Base-by-base conservation (phyloP, 768 basidiomycete species). In the Leccinum aurantiacum region DNA sequence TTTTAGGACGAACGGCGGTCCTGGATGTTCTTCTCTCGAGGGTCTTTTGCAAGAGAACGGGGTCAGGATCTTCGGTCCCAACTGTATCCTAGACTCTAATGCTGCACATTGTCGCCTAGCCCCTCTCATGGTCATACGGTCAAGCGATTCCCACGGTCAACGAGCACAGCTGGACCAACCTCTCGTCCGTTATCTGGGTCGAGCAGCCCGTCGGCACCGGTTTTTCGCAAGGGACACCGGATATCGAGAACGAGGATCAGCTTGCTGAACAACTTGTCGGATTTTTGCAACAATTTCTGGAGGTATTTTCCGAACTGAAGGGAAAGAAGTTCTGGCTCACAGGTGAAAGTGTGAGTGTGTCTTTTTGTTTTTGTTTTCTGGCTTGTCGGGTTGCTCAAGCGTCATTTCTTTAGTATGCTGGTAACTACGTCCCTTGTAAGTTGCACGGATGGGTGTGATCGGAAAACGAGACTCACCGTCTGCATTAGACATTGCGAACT, bases 191-290 rank as follows among this genome's bases (percentile, higher is more conserved):
- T 7, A 74, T 91, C n/a, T 91, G 82, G 78, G 82, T 91, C 13
- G 90, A 92, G 63, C 90, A 91, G 63, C 90, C 90, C 4, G 85
- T 92, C 33, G 90, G 90, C 8, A 91, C 90, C 6, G 90, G 90
- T 0, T 91, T 86, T 70, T 87, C 87, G 3, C 87, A 87, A 60
- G 90, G 90, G 17, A 76, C 61, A 9, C 88, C 90, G 0, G 83
- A 86, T 58, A 84, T 86, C 35, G 72, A 78, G 70, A 81, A 82
- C n/a, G 82, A 90, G 62, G 62, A 82, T 53, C 79, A 87, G 50
- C 75, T 90, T 0, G 85, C 85, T 7, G 82, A 73, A 11, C 81
- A 83, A 54, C 69, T 83, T 3, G 77, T 78, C 6, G 82, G 71
- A 8, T 91, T 91, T 71, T 56, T 92, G 66, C 81, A 85, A 60